These are phyloP conservation scores for Penicillium argentinense DNA, from an alignment of 495 filamentous ascomycete species.

Conservation along the genomic window DNA sequence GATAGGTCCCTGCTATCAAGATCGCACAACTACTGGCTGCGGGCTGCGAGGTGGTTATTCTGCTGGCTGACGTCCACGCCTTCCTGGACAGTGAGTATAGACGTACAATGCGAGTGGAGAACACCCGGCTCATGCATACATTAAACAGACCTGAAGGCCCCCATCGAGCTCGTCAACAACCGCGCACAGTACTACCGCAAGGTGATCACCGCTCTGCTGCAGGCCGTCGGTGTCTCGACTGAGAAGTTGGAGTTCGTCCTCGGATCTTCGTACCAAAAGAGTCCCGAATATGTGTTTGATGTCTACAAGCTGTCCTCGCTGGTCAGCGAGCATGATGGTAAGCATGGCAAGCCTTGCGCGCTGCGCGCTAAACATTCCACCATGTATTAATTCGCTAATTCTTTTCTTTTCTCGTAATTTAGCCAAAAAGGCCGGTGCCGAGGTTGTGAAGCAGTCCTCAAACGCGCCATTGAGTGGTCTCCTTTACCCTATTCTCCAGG, in stretches of 20 bases:
- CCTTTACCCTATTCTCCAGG: slow-evolving; percentile 78
- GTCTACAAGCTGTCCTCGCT: slow-evolving; percentile 34
- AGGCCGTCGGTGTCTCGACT: slow-evolving; percentile 69
- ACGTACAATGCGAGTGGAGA: neutral
- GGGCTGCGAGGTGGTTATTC: slow-evolving; percentile 76
- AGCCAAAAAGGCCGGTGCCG: slow-evolving; percentile 82
- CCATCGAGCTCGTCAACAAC: slow-evolving; percentile 81
- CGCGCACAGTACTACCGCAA: slow-evolving; percentile 72
- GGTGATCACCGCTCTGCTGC: slow-evolving; percentile 63
- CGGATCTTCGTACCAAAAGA: slow-evolving; percentile 76
- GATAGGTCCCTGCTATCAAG: slow-evolving; percentile 14
- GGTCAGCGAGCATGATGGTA: slow-evolving; percentile 36
- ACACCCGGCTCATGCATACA: no score
- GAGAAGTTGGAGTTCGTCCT: slow-evolving; percentile 81
- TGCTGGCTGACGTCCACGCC: slow-evolving; percentile 70
- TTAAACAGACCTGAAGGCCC: slow-evolving; percentile 64
- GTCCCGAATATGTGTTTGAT: slow-evolving; percentile 41
- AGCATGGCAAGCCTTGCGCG: slow-evolving; percentile 47
- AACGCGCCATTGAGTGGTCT: slow-evolving; percentile 75
- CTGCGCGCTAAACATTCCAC: no score
- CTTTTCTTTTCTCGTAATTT: slow-evolving; percentile 41
- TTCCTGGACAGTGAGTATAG: slow-evolving; percentile 29
- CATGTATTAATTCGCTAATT: no score
- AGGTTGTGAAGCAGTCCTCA: slow-evolving; percentile 87
- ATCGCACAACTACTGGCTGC: slow-evolving; percentile 70